phyloP scores from a whole-genome alignment of 2,329 filamentous ascomycete genomes.

The Tolypocladium endophyticum region DNA sequence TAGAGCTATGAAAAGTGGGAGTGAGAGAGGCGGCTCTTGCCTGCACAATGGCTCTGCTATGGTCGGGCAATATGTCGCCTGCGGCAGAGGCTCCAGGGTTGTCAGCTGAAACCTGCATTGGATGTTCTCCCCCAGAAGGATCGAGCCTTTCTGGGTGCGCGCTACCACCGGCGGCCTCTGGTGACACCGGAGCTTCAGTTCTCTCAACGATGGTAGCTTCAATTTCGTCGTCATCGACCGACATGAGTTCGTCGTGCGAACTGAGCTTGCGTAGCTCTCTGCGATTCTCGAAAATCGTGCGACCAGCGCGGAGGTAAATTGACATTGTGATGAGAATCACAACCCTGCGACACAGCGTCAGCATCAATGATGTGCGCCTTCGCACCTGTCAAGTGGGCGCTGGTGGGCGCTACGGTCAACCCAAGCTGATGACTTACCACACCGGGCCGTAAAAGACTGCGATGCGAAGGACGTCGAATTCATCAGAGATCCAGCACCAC shows the following conservation, averaged over 20 bases:
- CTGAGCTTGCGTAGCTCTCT: conserved; percentile 35
- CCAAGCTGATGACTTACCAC: conserved; percentile 22
- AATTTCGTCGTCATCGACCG: neutral
- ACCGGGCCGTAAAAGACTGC: conserved; percentile 59
- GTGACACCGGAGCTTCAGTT: neutral
- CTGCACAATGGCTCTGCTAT: neutral
- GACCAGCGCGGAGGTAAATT: conserved; percentile 37
- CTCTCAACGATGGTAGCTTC: neutral
- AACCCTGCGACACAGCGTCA: conserved; percentile 1
- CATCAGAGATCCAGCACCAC: conserved; percentile 62
- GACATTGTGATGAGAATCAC: conserved; percentile 7
- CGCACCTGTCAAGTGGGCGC: no score
- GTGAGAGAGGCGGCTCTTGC: neutral
- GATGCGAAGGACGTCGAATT: conserved; percentile 58
- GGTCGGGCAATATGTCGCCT: neutral
- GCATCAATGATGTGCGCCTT: neutral
- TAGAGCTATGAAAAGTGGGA: neutral
- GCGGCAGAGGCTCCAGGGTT: neutral
- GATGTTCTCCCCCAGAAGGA: neutral
- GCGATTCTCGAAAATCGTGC: conserved; percentile 52
- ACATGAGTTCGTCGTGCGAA: neutral
- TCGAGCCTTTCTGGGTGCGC: neutral
- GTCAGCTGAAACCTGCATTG: neutral
- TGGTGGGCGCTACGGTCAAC: neutral
- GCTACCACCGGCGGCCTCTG: neutral